Evolutionary conservation across 2,329 filamentous ascomycete genomes (phyloP), one percentile per base, ranked within the genome.

Genomic region (Polychaeton citri): DNA sequence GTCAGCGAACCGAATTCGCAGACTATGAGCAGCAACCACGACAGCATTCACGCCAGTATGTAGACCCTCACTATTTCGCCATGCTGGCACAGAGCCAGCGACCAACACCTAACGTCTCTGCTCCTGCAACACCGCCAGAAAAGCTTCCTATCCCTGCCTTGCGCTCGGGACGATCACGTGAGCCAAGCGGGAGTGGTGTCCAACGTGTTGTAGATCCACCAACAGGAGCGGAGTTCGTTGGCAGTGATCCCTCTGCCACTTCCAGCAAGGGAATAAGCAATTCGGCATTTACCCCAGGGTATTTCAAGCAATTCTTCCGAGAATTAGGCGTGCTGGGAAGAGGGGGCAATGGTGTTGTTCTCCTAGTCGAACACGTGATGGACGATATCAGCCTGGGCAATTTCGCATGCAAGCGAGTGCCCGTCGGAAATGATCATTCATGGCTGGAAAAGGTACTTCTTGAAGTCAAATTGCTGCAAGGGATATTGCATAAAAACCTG

Each of bases 351-450:
- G 90, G 90, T 0, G 86, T 98, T 3, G 90, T 98, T 2, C 61
- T 98, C 32, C 69, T 96, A n/a, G 90, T 98, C 7, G 77, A 83
- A 40, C 90, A 98, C 60, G 72, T 93, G 46, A 75, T 98, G 39
- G 90, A 96, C 56, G 80, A 84, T 16, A 88, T 93, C 31, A 73
- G 78, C 20, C 68, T 98, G 2, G 90, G 90, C 2, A 74, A 90
- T 44, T 98, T 93, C 59, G 90, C 90, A 9, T 98, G 90, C 67
- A 98, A 98, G 61, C 76, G 92, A 32, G 87, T 98, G 0, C 92
- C 90, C 0, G 90, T 98, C 1, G 65, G 90, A 10, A 81, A 98
- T 52, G 84, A 96, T 50, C 88, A 95, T 51, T 76, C 79, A 42
- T 95, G 90, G 92, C 66, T 98, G 10, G 85, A 94, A 58, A 96